Evolutionary conservation across 768 basidiomycete species (phyloP), one percentile per base, ranked within the genome.

Genomic region (Lactarius sanguifluus): DNA sequence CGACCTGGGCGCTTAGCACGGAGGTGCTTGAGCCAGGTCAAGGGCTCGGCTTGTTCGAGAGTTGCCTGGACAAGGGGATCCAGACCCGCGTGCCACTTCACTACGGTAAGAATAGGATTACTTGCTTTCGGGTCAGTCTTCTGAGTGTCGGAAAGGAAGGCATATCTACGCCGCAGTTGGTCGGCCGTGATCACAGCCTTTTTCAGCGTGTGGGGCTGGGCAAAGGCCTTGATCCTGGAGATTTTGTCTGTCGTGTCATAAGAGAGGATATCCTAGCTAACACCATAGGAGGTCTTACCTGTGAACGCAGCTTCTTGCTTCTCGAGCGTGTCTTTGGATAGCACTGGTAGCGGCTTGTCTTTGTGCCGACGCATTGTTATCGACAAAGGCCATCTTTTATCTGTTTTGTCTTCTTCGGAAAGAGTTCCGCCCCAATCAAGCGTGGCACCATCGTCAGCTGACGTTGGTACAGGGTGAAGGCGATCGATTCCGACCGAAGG

Each of bases 21-120:
- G 68, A 82, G 72, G 64, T 91, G 88, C 71, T 85, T 88, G 34
- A 91, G 76, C 91, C 90, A 92, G 8, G 86, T 85, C 56, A 89
- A 79, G 8, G 90, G 88, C 72, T 92, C 91, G 0, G 83, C 81
- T 61, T 81, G 81, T 62, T 88, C 88, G 30, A 92, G 73, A 32
- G 82, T 79, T n/a, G 78, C 74, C 65, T 79, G 83, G 10, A 82
- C 75, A n/a, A 79, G 71, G 10, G 75, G 70, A 36, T 83, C 81
- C 64, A 85, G 85, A 36, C 76, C 75, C n/a, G 77, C 74, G 69
- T 86, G 84, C 91, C 91, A 92, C 23, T 81, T 83, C 36, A 79
- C 81, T 34, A 86, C 80, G 52, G 80, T 78, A 15, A 70, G 62
- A 23, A 79, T 77, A 9, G 86, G 78, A 69, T 84, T 86, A 55